Conservation (phyloP, 495 filamentous ascomycete genomes). For the Penicillium canescens region DNA sequence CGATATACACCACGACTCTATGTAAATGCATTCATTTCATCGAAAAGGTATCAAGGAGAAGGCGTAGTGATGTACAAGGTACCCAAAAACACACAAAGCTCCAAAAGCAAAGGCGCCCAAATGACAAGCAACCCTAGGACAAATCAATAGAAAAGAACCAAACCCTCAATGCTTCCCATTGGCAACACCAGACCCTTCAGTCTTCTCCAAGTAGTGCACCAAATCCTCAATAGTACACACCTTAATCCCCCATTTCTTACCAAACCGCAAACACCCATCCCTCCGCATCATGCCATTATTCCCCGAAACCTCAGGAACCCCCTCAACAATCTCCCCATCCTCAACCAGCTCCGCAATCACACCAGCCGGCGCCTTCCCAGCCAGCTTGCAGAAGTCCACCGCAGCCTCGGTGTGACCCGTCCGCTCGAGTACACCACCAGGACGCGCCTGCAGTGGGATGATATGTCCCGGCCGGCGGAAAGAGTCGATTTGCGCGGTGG, state of each 20-base stretch:
- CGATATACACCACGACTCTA: background rate
- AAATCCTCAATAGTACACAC: constrained; percentile 95
- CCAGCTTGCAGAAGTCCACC: constrained; percentile 79
- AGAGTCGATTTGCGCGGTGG: constrained; percentile 49
- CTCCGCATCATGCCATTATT: constrained; percentile 88
- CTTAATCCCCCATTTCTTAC: constrained; percentile 82
- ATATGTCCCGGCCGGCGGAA: constrained; percentile 91
- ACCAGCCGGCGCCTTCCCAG: constrained; percentile 70
- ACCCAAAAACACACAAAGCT: constrained; percentile 9
- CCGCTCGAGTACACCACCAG: constrained; percentile 77
- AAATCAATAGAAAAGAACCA: background rate
- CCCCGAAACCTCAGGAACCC: constrained; percentile 53
- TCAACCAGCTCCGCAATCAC: constrained; percentile 89
- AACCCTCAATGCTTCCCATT: constrained; percentile 41
- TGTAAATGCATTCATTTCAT: constrained; percentile 17
- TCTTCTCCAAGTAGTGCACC: constrained; percentile 71
- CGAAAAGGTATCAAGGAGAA: constrained; percentile 20
- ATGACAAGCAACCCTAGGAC: background rate
- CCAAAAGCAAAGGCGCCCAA: constrained; percentile 13
- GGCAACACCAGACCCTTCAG: constrained; percentile 25
- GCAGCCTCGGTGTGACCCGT: constrained; percentile 92
- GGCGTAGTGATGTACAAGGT: constrained; percentile 20
- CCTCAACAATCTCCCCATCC: constrained; percentile 67
- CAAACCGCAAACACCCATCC: constrained; percentile 88
- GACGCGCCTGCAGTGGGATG: constrained; percentile 76